Evolutionary conservation across 78 protist species (phyloP).

Genomic region (Trichosphaerium sp.): DNA sequence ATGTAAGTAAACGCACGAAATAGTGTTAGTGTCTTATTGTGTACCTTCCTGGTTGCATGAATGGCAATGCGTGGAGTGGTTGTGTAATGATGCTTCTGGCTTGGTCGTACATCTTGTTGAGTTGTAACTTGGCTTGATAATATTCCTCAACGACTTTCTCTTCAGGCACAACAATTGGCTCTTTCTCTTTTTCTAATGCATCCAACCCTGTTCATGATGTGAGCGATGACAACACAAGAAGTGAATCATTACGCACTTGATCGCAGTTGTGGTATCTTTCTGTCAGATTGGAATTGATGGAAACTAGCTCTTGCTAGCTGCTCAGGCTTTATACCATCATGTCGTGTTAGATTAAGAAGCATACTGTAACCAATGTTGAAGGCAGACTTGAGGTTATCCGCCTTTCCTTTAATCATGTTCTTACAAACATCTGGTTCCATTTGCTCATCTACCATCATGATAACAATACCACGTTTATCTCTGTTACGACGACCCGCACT

Average conservation of each 20-base stretch:
- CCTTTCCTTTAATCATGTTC: conserved; percentile 71
- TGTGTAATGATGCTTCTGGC: conserved; percentile 23
- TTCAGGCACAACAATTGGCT: background rate
- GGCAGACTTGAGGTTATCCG: conserved; percentile 72
- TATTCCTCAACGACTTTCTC: conserved; percentile 16
- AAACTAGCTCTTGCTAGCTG: conserved; percentile 59
- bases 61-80: conserved; percentile 58
- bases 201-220: background rate
- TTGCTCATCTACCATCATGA: conserved; percentile 80
- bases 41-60: conserved; percentile 76
- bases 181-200: conserved; percentile 17
- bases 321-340: conserved; percentile 77
- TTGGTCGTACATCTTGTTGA: conserved; percentile 16
- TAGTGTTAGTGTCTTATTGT: background rate
- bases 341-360: conserved; percentile 82
- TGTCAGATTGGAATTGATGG: conserved; percentile 73
- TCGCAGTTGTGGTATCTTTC: conserved; percentile 40
- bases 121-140: background rate
- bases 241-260: conserved; percentile 2
- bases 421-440: conserved; percentile 63
- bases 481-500: conserved; percentile 83
- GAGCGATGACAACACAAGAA: background rate
- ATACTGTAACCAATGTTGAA: conserved; percentile 86
- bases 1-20: background rate
- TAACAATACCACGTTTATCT: conserved; percentile 76